These are phyloP conservation scores for Pleoardoris graminearum DNA, from an alignment of 2,329 filamentous ascomycete species.

Conservation along the genomic window DNA sequence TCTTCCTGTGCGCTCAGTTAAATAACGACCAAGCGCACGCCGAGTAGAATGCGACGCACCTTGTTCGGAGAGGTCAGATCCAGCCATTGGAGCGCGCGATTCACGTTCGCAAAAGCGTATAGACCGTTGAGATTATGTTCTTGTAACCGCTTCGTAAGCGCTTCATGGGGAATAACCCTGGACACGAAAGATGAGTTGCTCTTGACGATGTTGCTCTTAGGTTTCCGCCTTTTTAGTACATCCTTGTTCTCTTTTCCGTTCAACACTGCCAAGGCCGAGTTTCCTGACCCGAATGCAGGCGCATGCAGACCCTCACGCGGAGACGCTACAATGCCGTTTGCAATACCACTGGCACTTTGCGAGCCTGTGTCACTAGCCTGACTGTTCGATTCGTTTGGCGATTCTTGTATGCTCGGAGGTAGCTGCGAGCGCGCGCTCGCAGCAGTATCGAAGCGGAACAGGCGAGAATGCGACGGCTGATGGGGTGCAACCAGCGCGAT, in stretches of 20 bases:
- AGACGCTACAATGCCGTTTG: slow-evolving; percentile 31
- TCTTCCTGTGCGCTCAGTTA: slow-evolving; percentile 64
- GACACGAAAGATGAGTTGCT: slow-evolving; percentile 99
- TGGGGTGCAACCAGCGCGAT: slow-evolving; percentile 69
- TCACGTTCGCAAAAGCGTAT: slow-evolving; percentile 94
- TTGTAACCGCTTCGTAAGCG: slow-evolving; percentile 73
- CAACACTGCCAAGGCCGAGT: slow-evolving; percentile 66
- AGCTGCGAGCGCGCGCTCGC: slow-evolving; percentile 48
- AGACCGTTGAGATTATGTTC: slow-evolving; percentile 79
- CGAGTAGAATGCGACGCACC: slow-evolving; percentile 43
- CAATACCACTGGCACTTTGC: slow-evolving; percentile 35
- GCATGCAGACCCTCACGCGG: slow-evolving; percentile 38
- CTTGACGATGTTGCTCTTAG: slow-evolving; percentile 98
- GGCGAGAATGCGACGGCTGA: slow-evolving; percentile 47
- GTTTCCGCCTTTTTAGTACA: slow-evolving; percentile 77
- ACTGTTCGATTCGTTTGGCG: slow-evolving; percentile 48
- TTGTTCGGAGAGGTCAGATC: slow-evolving; percentile 79
- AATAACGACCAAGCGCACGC: neutral
- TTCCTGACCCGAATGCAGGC: slow-evolving; percentile 84
- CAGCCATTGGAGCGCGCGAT: slow-evolving; percentile 93
- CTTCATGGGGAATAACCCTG: slow-evolving; percentile 89
- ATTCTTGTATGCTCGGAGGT: slow-evolving; percentile 54
- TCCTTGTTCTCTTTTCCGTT: slow-evolving; percentile 69
- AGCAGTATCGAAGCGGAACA: slow-evolving; percentile 48
- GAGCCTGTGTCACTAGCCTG: slow-evolving; percentile 52